These are phyloP conservation scores for Calonectria pauciramosa DNA, from an alignment of 2,329 filamentous ascomycete genomes.

Conservation along the genomic window DNA sequence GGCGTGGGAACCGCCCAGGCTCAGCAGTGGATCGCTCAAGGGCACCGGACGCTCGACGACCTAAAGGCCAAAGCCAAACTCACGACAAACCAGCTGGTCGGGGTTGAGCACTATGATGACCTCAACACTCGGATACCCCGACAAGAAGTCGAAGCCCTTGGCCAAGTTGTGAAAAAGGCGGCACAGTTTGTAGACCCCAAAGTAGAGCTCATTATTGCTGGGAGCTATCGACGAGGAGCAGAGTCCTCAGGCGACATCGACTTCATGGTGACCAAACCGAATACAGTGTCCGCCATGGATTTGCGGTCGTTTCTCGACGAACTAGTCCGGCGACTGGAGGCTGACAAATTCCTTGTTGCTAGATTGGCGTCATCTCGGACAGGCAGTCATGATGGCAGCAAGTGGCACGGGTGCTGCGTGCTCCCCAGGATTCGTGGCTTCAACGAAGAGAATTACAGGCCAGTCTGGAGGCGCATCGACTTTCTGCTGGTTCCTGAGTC, in stretches of 20 bases:
- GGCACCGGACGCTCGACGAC: slow-evolving; percentile 81
- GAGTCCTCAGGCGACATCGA: slow-evolving; percentile 85
- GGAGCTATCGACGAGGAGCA: slow-evolving; percentile 88
- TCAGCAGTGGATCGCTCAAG: slow-evolving; percentile 81
- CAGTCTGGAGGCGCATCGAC: slow-evolving; percentile 85
- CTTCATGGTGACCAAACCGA: slow-evolving; percentile 81
- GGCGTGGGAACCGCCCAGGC: slow-evolving; percentile 81
- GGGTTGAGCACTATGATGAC: slow-evolving; percentile 84
- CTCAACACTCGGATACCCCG: slow-evolving; percentile 85
- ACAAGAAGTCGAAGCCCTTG: slow-evolving; percentile 79
- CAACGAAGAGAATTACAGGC: slow-evolving; percentile 50
- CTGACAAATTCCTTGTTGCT: slow-evolving; percentile 76
- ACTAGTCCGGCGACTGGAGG: slow-evolving; percentile 74
- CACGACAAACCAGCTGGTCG: slow-evolving; percentile 78
- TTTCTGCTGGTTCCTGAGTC: slow-evolving; percentile 84
- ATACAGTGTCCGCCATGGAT: slow-evolving; percentile 65
- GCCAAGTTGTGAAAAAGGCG: slow-evolving; percentile 70
- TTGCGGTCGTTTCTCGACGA: slow-evolving; percentile 73
- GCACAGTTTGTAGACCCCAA: slow-evolving; percentile 71
- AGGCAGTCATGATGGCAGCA: slow-evolving; percentile 70
- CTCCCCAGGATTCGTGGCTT: slow-evolving; percentile 64
- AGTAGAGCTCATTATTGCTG: slow-evolving; percentile 81
- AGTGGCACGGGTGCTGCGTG: slow-evolving; percentile 90
- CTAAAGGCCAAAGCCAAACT: slow-evolving; percentile 73
- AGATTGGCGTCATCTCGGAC: slow-evolving; percentile 71